phyloP scores from a whole-genome alignment of 306 rosid genomes.

The Gastrolobium bilobum region DNA sequence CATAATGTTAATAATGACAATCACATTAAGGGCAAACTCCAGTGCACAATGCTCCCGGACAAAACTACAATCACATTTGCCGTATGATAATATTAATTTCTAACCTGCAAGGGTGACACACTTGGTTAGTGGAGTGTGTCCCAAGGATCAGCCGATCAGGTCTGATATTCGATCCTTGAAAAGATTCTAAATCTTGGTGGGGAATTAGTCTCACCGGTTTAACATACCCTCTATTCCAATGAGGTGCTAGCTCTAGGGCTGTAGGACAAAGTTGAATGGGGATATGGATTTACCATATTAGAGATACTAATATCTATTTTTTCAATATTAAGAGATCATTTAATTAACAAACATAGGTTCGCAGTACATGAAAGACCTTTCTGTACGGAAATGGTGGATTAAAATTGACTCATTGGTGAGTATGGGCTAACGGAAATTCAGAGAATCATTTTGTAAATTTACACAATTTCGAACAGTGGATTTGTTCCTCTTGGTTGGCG shows the following conservation, averaged over 20 bases:
- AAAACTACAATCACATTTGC: background rate
- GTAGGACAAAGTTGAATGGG: no score
- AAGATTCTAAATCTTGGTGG: no score
- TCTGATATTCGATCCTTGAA: no score
- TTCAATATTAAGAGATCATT: background rate
- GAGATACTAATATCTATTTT: background rate
- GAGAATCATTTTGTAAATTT: background rate
- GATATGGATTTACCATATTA: no score
- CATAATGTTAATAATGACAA: background rate
- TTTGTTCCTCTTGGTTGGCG: background rate
- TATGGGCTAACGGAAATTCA: slow-evolving; percentile 6
- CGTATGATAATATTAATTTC: background rate
- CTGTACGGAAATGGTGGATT: background rate
- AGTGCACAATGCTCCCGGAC: no score
- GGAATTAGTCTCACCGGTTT: no score
- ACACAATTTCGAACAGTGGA: background rate
- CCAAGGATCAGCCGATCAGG: no score
- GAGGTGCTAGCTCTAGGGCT: no score
- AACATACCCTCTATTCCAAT: no score
- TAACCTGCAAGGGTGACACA: no score
- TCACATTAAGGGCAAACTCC: background rate
- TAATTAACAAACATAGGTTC: background rate
- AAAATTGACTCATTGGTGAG: background rate
- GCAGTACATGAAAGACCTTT: background rate
- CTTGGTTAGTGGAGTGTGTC: no score